Conservation (phyloP, 768 basidiomycete species). For the Tylopilus felleus region DNA sequence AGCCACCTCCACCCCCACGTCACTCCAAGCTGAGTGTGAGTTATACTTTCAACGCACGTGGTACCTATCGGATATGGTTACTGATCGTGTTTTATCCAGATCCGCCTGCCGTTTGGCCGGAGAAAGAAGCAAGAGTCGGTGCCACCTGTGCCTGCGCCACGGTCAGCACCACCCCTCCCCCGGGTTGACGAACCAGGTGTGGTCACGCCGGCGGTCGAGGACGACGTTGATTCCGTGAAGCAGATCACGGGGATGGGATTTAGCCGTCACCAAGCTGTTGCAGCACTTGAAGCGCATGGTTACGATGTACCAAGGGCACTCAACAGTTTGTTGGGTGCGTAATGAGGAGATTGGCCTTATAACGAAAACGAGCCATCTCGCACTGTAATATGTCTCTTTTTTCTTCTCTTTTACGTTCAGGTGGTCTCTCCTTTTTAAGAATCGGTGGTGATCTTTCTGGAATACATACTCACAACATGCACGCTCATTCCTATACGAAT, state of each 20-base stretch:
- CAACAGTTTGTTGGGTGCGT: constrained; percentile 60
- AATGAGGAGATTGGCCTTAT: constrained; percentile 13
- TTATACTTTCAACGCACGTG: constrained; percentile 14
- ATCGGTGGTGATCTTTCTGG: constrained; percentile 17
- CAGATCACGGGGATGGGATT: constrained; percentile 91
- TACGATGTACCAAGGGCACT: constrained; percentile 80
- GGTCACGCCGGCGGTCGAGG: constrained; percentile 54
- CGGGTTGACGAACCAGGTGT: constrained; percentile 44
- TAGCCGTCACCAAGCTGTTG: constrained; percentile 73
- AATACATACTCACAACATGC: constrained; percentile 29
- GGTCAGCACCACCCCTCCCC: constrained; percentile 35
- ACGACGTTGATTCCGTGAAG: constrained; percentile 74
- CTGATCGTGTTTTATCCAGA: constrained; percentile 31
- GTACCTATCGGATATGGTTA: constrained; percentile 2
- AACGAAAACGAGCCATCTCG: constrained; percentile 19
- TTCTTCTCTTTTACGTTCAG: constrained; percentile 3
- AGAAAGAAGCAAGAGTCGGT: constrained; percentile 63
- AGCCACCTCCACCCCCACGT: constrained; percentile 50
- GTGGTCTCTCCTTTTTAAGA: constrained; percentile 18
- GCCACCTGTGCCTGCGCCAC: constrained; percentile 40
- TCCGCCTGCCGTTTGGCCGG: constrained; percentile 76
- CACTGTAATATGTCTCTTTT: constrained; percentile 16
- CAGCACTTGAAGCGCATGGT: constrained; percentile 77
- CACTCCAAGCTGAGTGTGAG: constrained; percentile 78
- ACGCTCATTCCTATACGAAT: constrained; percentile 29